Conservation (phyloP, 2,329 filamentous ascomycete species). For the Helminthosporium solani region DNA sequence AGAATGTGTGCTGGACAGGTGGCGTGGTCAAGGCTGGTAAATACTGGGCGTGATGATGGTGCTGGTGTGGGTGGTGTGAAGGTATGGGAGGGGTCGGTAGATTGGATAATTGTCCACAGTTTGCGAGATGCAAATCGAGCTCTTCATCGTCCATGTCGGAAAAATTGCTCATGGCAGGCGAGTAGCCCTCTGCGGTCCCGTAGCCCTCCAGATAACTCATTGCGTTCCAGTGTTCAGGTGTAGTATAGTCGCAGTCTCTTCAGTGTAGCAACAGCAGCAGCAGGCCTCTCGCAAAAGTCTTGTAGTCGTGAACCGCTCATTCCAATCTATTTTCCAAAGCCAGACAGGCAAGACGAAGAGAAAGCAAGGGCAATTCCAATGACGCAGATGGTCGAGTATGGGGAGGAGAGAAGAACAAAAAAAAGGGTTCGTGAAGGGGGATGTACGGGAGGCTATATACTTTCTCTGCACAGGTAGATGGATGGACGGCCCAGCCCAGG, state of each 20-base stretch:
- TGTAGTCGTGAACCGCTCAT: too few relatives aligned
- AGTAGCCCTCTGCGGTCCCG: too few relatives aligned
- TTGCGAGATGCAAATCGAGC: slow-evolving; percentile 43
- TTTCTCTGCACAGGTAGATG: not conserved
- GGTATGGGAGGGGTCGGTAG: slow-evolving; percentile 40
- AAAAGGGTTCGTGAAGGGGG: slow-evolving; percentile 3
- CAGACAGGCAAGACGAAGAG: slow-evolving; percentile 1
- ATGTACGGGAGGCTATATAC: slow-evolving; percentile 17
- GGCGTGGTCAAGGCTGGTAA: too few relatives aligned
- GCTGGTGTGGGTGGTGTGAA: slow-evolving; percentile 1
- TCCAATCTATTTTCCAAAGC: too few relatives aligned
- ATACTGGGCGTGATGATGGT: slow-evolving; percentile 10
- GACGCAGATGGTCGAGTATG: not conserved
- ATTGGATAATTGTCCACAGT: slow-evolving; percentile 42
- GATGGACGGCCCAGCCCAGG: not conserved
- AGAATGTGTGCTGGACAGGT: too few relatives aligned
- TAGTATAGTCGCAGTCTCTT: too few relatives aligned
- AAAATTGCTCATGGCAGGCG: slow-evolving; percentile 21
- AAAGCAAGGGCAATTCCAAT: not conserved
- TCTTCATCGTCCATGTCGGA: slow-evolving; percentile 41
- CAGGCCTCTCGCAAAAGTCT: too few relatives aligned
- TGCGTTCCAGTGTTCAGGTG: too few relatives aligned
- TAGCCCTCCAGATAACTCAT: too few relatives aligned
- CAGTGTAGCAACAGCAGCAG: too few relatives aligned
- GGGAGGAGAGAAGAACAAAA: slow-evolving; percentile 16